These are phyloP conservation scores for Escallonia herrerae DNA, from an alignment of 129 eudicot genomes.

Conservation along the genomic window DNA sequence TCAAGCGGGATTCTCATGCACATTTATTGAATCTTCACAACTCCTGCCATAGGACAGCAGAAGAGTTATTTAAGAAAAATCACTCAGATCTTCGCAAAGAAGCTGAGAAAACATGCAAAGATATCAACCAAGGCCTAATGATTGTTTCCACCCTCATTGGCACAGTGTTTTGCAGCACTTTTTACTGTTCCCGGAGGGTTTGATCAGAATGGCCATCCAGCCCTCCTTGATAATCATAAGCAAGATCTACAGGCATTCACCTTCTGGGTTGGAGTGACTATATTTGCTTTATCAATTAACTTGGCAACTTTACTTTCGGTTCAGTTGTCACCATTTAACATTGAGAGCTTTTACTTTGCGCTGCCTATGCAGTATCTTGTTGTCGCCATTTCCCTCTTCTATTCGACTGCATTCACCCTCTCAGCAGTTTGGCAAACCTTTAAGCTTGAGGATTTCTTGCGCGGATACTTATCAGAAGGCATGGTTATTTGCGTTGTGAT, in stretches of 20 bases:
- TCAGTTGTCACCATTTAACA: neutral
- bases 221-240: neutral
- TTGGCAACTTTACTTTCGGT: neutral
- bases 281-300: neutral
- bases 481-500: too few relatives aligned
- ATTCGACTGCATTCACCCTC: neutral
- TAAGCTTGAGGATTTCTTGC: neutral
- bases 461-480: too few relatives aligned
- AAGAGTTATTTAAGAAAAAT: neutral
- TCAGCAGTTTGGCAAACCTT: neutral
- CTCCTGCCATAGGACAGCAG: neutral
- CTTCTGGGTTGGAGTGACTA: neutral
- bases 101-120: slow-evolving; percentile 5
- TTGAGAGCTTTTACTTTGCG: neutral
- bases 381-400: neutral
- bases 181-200: neutral
- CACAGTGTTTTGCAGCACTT: neutral
- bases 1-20: neutral
- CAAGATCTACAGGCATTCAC: neutral
- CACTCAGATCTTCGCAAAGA: neutral
- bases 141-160: slow-evolving; percentile 4
- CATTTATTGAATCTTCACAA: neutral
- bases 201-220: neutral
- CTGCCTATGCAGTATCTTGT: neutral
- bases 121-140: slow-evolving; percentile 1